These are phyloP conservation scores for Blastobotrys persicus DNA, from an alignment of 1,139 yeast genomes.

Conservation along the genomic window DNA sequence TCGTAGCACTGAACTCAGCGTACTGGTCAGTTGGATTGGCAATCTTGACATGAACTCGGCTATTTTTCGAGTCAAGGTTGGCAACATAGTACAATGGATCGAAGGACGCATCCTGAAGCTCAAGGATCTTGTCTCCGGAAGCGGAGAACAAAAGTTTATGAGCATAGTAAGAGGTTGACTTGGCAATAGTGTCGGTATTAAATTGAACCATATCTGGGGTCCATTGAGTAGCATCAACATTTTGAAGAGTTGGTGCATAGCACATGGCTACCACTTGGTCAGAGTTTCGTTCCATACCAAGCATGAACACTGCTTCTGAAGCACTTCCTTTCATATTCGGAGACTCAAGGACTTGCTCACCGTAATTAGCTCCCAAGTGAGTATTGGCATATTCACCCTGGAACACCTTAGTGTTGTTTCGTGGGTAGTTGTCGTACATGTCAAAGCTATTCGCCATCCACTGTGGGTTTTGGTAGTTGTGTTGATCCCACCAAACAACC, in stretches of 20 bases:
- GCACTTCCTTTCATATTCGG: constrained; percentile 9
- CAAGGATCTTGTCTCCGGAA: constrained; percentile 4
- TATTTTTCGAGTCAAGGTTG: neutral
- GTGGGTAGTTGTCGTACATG: constrained; percentile 12
- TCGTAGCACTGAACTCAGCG: constrained; percentile 1
- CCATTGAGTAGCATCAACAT: constrained; percentile 6
- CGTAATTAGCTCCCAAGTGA: neutral
- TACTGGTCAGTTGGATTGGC: constrained; percentile 12
- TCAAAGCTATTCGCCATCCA: constrained; percentile 6
- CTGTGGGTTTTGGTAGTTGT: constrained; percentile 12
- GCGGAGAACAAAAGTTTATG: constrained; percentile 7
- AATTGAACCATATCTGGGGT: constrained; percentile 5
- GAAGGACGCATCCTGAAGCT: constrained; percentile 4
- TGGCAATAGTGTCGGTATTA: neutral
- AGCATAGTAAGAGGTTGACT: constrained; percentile 6
- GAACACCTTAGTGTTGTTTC: constrained; percentile 12
- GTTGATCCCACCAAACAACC: constrained; percentile 11
- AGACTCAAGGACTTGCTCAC: neutral
- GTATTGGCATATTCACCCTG: constrained; percentile 10
- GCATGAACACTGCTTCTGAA: constrained; percentile 12
- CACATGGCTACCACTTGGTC: constrained; percentile 12
- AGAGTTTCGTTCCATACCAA: constrained; percentile 15
- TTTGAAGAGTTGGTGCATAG: constrained; percentile 6
- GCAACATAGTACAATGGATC: constrained; percentile 7
- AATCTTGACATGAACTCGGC: constrained; percentile 12